These are phyloP conservation scores for Cnidoscolus chayamansa DNA, from an alignment of 441 rosid genomes.

Conservation along the genomic window DNA sequence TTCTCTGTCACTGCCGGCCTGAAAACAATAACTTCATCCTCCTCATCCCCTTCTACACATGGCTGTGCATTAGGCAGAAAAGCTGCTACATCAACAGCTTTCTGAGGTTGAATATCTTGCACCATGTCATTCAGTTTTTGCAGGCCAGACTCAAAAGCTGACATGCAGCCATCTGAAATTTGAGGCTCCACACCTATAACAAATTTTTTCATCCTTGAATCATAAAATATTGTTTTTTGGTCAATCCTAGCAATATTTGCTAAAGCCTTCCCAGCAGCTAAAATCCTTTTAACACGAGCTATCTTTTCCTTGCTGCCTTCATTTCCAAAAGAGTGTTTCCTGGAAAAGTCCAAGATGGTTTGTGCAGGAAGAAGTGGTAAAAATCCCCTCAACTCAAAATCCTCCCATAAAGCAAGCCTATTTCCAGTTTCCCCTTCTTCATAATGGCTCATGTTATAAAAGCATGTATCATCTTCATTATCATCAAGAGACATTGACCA, in stretches of 20 bases:
- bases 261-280: constrained; percentile 86
- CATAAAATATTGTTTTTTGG: constrained; percentile 56
- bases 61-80: constrained; percentile 35
- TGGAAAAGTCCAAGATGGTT: constrained; percentile 75
- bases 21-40: constrained; percentile 92
- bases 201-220: constrained; percentile 68
- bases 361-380: constrained; percentile 83
- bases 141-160: constrained; percentile 30
- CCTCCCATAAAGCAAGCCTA: constrained; percentile 85
- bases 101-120: constrained; percentile 35
- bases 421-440: constrained; percentile 91
- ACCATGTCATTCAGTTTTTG: constrained; percentile 28
- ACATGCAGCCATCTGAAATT: constrained; percentile 35
- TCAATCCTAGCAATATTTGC: constrained; percentile 56
- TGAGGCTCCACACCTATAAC: constrained; percentile 57
- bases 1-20: constrained; percentile 72
- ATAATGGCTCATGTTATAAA: constrained; percentile 77
- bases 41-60: constrained; percentile 63
- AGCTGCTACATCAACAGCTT: constrained; percentile 30
- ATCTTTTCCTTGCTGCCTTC: constrained; percentile 64
- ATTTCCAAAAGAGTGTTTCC: constrained; percentile 58
- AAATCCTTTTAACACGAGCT: constrained; percentile 64
- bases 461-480: constrained; percentile 76
- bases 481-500: constrained; percentile 52
- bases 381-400: constrained; percentile 88